Percentiles rank a stretch among this genome's conserved stretches.
Conservation (phyloP, 1,284 basidiomycete genomes). For the Boletus coffeatus region DNA sequence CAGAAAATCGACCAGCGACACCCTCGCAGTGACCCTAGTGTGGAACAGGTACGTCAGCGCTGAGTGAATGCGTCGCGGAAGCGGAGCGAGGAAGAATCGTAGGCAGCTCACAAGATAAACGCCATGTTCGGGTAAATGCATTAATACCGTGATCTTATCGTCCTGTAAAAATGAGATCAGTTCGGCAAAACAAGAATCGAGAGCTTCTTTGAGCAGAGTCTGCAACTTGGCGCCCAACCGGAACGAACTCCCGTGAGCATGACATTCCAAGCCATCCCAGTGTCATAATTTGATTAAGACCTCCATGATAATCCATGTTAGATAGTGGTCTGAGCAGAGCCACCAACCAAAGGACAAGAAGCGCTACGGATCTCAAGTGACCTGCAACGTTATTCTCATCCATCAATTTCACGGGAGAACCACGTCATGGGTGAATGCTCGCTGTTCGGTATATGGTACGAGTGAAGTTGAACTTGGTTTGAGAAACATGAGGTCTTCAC, state of each 20-base stretch:
- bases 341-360: neutral
- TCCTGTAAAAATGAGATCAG: slow-evolving; percentile 42
- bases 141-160: slow-evolving; percentile 77
- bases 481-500: slow-evolving; percentile 82
- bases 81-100: neutral
- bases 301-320: neutral
- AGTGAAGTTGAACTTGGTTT: slow-evolving; percentile 43
- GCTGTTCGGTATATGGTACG: neutral
- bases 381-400: neutral
- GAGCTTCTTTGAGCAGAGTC: neutral
- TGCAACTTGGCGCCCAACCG: neutral
- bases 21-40: slow-evolving; percentile 82
- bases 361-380: neutral
- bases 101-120: slow-evolving; percentile 52
- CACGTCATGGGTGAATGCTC: neutral
- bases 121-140: slow-evolving; percentile 59
- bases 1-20: slow-evolving; percentile 80
- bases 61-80: neutral
- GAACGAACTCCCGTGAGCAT: neutral
- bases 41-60: slow-evolving; percentile 3
- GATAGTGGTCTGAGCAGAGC: neutral
- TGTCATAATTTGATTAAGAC: neutral
- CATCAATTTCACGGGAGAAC: neutral
- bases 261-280: neutral
- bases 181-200: neutral